Evolutionary conservation across 331 rosid genomes (phyloP), one percentile per base, ranked within the genome.

Genomic region (Saraca asoca): DNA sequence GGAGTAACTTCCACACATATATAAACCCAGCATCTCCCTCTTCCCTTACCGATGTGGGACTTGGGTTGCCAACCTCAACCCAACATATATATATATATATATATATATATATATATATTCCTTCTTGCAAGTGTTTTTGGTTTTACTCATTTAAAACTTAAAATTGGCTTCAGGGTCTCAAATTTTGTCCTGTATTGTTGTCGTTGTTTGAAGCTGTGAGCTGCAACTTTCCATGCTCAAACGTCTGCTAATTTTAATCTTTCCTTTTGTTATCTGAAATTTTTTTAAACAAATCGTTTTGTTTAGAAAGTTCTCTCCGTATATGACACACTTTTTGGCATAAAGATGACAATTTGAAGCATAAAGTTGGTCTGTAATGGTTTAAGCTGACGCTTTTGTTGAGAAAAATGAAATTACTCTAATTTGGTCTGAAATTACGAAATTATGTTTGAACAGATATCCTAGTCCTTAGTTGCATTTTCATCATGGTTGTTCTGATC

Each of bases 111-210:
- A n/a, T n/a, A n/a, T n/a, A n/a, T n/a, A n/a, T n/a, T n/a, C 31
- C 31, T 24, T 24, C 31, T 24, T n/a, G n/a, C n/a, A n/a, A 24
- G 31, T 33, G 45, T 65, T 35, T 13, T 41, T 3, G 11, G 6
- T 45, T 44, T 5, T 12, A 12, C 17, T 70, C 18, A 9, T 60
- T 54, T 50, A 7, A 51, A 41, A 48, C n/a, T 33, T 19, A 35
- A 64, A 41, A n/a, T 55, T 41, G 39, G 80, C 64, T 31, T 63
- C 65, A n/a, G 51, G 57, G 70, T 31, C 52, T 66, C 35, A 12
- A 68, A 20, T 46, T 24, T 69, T 53, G 1, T 44, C 14, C 39
- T 7, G 29, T 12, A 62, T 5, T 9, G 4, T 37, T 24, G 67
- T 44, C 14, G 11, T 24, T 9, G 67, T 44, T 44, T 8, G 52